These are phyloP conservation scores for Anthracocystis setariae DNA, from an alignment of 1,284 basidiomycete species.

Conservation along the genomic window DNA sequence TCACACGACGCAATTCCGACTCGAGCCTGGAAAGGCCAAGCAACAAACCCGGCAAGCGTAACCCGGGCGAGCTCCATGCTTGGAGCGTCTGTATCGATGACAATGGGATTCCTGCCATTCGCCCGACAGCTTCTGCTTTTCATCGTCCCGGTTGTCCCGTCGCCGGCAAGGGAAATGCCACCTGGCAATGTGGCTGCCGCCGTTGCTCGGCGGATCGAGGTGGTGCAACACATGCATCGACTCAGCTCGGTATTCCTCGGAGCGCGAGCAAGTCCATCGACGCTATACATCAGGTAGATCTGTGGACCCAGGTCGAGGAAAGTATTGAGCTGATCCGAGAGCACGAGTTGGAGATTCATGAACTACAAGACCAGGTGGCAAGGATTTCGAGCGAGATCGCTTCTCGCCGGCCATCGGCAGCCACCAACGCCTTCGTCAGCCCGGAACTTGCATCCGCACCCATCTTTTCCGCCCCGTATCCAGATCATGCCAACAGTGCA, in stretches of 20 bases:
- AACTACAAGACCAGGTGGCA: conserved; percentile 31
- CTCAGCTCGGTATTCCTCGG: conserved; percentile 20
- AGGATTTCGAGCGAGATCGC: conserved; percentile 38
- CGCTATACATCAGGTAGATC: conserved; percentile 21
- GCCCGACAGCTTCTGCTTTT: conserved; percentile 35
- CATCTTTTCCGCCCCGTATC: conserved; percentile 10
- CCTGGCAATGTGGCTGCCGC: conserved; percentile 48
- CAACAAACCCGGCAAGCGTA: conserved; percentile 22
- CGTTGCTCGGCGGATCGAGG: background rate
- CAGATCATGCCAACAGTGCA: background rate
- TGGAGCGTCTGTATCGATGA: conserved; percentile 45
- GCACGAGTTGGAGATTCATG: conserved; percentile 37
- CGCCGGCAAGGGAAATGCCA: conserved; percentile 43
- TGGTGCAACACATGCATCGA: conserved; percentile 7
- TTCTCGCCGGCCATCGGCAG: conserved; percentile 26
- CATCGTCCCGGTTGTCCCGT: conserved; percentile 33
- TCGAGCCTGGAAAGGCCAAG: conserved; percentile 21
- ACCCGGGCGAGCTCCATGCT: conserved; percentile 41
- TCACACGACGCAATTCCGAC: conserved; percentile 37
- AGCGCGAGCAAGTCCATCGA: conserved; percentile 29
- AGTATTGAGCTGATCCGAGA: conserved; percentile 35
- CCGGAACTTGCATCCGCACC: conserved; percentile 11
- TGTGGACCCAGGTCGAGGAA: conserved; percentile 39
- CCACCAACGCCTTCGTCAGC: conserved; percentile 6
- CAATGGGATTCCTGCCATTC: conserved; percentile 36